Conservation (phyloP, 2,329 filamentous ascomycete genomes). For the Colletotrichum coccodes region DNA sequence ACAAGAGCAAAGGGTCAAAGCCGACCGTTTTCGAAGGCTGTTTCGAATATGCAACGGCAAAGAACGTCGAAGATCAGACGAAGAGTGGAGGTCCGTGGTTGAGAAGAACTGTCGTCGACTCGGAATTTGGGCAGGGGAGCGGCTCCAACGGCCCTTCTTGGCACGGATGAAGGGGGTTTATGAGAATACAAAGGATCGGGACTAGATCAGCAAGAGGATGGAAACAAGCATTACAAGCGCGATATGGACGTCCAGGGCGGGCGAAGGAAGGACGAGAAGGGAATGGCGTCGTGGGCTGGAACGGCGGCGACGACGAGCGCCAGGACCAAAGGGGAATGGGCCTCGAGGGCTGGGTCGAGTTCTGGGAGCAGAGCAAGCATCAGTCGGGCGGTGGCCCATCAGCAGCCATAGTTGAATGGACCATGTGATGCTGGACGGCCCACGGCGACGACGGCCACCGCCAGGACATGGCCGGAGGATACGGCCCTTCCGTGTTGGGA, state of each 20-base stretch:
- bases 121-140: neutral
- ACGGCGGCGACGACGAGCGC: neutral
- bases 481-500: neutral
- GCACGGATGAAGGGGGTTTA: neutral
- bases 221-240: neutral
- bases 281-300: neutral
- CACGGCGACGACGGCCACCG: neutral
- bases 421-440: neutral
- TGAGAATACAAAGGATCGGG: neutral
- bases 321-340: slow-evolving; percentile 15
- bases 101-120: neutral
- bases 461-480: neutral
- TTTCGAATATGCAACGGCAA: neutral
- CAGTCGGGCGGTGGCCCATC: neutral
- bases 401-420: neutral
- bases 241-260: neutral
- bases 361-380: neutral
- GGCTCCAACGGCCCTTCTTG: neutral
- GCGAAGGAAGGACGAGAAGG: neutral
- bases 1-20: neutral
- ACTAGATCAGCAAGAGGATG: neutral
- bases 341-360: neutral
- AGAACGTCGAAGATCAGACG: neutral
- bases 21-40: neutral
- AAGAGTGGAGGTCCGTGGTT: neutral